Evolutionary conservation across 306 rosid species (phyloP).

Genomic region (Senna siamea): DNA sequence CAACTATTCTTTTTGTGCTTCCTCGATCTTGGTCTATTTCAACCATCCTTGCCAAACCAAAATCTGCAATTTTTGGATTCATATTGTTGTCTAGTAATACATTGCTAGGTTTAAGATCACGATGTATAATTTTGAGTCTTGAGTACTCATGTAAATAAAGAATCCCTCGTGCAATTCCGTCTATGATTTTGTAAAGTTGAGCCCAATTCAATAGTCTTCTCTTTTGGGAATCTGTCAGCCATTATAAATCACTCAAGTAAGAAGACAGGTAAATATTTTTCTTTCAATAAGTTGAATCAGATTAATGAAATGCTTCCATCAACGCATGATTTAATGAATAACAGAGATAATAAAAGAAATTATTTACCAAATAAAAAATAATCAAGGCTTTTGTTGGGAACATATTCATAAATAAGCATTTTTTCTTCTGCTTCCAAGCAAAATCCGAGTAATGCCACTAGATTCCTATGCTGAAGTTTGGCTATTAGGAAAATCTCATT

Average conservation of each 20-base stretch:
- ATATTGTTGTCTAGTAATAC: background rate
- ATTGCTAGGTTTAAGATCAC: conserved; percentile 9
- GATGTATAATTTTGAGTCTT: conserved; percentile 31
- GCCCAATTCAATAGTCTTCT: conserved; percentile 38
- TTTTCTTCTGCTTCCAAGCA: conserved; percentile 40
- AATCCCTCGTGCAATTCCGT: conserved; percentile 41
- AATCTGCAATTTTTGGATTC: conserved; percentile 9
- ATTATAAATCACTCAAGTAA: background rate
- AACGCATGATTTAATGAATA: background rate
- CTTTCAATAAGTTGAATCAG: background rate
- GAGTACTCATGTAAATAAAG: conserved; percentile 41
- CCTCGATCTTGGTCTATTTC: background rate
- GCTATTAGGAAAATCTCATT: conserved; percentile 46
- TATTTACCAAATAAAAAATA: background rate
- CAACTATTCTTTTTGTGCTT: background rate
- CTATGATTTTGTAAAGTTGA: conserved; percentile 35
- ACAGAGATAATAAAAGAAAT: background rate
- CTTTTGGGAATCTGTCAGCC: conserved; percentile 19
- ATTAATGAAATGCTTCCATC: background rate
- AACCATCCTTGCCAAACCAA: background rate
- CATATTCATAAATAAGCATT: conserved; percentile 35
- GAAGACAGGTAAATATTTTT: background rate
- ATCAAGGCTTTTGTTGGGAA: conserved; percentile 33
- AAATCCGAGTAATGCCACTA: conserved; percentile 48
- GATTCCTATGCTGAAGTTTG: conserved; percentile 51